Percentiles rank a stretch among this genome's conserved stretches.
Evolutionary conservation across 2,329 filamentous ascomycete species (phyloP).

Genomic region (Hirsutella thompsonii): DNA sequence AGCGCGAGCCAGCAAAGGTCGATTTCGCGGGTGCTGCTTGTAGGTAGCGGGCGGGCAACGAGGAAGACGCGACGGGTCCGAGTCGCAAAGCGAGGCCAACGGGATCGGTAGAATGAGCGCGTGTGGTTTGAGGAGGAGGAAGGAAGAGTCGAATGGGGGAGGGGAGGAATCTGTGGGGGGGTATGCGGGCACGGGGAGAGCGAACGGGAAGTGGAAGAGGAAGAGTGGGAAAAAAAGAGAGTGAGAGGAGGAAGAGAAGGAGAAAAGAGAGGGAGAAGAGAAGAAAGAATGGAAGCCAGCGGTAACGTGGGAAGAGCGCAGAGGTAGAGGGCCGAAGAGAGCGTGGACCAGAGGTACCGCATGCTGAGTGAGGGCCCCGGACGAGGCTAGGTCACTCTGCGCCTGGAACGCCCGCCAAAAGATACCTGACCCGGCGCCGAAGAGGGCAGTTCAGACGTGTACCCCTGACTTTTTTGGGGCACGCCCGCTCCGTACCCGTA

Average conservation of each 20-base stretch:
- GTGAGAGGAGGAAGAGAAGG: background rate
- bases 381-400: conserved; percentile 4
- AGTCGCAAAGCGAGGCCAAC: background rate
- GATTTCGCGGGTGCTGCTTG: no score
- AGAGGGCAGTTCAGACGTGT: conserved; percentile 2
- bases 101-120: background rate
- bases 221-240: conserved; percentile 1
- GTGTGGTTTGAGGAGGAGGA: background rate
- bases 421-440: conserved; percentile 4
- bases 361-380: conserved; percentile 1
- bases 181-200: conserved; percentile 12
- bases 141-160: conserved; percentile 5
- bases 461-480: background rate
- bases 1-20: no score
- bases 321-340: conserved; percentile 2
- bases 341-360: background rate
- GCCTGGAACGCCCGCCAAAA: conserved; percentile 1
- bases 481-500: conserved; percentile 1
- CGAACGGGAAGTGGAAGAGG: conserved; percentile 6
- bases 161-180: conserved; percentile 11
- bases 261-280: background rate
- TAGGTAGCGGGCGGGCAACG: no score
- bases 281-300: background rate
- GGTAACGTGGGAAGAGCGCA: no score
- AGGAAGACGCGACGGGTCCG: background rate